Percentiles rank a stretch among this genome's conserved stretches.
Evolutionary conservation across 345 rosid species (phyloP).

Genomic region (Pelargonium nanum): DNA sequence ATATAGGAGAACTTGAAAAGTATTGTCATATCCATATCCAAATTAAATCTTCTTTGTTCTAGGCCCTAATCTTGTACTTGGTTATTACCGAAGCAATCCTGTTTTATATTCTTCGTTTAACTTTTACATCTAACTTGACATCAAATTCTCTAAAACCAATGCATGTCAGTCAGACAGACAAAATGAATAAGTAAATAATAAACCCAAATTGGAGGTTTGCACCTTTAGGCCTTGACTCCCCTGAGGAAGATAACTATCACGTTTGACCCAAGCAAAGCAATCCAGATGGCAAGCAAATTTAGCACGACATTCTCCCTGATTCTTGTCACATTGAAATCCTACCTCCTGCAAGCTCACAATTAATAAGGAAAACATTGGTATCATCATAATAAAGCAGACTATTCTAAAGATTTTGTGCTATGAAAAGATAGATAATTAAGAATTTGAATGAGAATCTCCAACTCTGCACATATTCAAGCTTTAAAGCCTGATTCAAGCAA

Average conservation of each 20-base stretch:
- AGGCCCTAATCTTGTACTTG: neutral
- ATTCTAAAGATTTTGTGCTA: neutral
- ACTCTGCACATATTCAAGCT: no score
- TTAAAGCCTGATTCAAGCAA: no score
- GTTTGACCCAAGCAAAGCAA: conserved; percentile 99
- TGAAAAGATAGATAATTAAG: no score
- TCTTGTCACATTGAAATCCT: conserved; percentile 80
- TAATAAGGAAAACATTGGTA: conserved; percentile 2
- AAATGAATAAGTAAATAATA: conserved; percentile 3
- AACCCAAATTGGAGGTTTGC: conserved; percentile 12
- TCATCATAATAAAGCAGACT: neutral
- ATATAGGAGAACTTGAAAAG: no score
- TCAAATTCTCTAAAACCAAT: neutral
- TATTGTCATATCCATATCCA: no score
- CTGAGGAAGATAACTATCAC: conserved; percentile 98
- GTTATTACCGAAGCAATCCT: neutral
- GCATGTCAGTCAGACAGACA: neutral
- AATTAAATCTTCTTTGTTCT: no score
- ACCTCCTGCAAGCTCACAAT: conserved; percentile 52
- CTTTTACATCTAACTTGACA: neutral
- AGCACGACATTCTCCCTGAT: conserved; percentile 92
- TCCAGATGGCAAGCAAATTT: conserved; percentile 92
- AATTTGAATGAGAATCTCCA: no score
- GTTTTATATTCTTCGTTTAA: neutral
- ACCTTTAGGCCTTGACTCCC: conserved; percentile 99